These are phyloP conservation scores for Gliomastix tumulicola DNA, from an alignment of 2,329 filamentous ascomycete species.

Conservation along the genomic window DNA sequence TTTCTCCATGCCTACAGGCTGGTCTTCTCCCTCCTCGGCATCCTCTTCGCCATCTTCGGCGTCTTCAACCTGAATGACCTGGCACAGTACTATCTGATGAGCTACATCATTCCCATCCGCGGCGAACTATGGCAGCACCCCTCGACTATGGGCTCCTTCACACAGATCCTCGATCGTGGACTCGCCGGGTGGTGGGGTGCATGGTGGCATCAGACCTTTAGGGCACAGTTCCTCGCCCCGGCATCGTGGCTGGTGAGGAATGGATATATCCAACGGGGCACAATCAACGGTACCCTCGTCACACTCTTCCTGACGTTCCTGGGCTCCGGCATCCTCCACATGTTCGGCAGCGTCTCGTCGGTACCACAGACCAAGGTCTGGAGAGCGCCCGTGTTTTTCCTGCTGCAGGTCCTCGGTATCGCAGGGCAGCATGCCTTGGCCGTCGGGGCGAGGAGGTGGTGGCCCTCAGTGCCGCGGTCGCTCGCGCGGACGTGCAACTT, in stretches of 20 bases:
- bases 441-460: slow-evolving; percentile 19
- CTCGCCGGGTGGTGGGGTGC: slow-evolving; percentile 76
- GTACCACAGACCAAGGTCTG: slow-evolving; percentile 46
- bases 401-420: slow-evolving; percentile 61
- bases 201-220: slow-evolving; percentile 91
- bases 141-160: slow-evolving; percentile 47
- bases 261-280: slow-evolving; percentile 28
- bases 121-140: slow-evolving; percentile 46
- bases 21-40: slow-evolving; percentile 43
- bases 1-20: slow-evolving; percentile 50
- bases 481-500: slow-evolving; percentile 51
- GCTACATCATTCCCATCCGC: slow-evolving; percentile 43
- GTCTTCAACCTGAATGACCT: slow-evolving; percentile 56
- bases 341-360: slow-evolving; percentile 59
- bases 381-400: slow-evolving; percentile 61
- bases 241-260: slow-evolving; percentile 35
- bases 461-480: slow-evolving; percentile 30
- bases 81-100: slow-evolving; percentile 40
- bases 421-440: slow-evolving; percentile 44
- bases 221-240: slow-evolving; percentile 61
- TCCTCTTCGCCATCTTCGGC: slow-evolving; percentile 54
- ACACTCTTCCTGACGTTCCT: slow-evolving; percentile 42
- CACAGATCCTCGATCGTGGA: slow-evolving; percentile 57
- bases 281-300: slow-evolving; percentile 12
- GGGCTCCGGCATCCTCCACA: slow-evolving; percentile 64